A percentile compares a stretch with the other conserved stretches of the same genome.
phyloP scores from a whole-genome alignment of 257 asterid genomes.

The Nicotiana tomentosiformis region DNA sequence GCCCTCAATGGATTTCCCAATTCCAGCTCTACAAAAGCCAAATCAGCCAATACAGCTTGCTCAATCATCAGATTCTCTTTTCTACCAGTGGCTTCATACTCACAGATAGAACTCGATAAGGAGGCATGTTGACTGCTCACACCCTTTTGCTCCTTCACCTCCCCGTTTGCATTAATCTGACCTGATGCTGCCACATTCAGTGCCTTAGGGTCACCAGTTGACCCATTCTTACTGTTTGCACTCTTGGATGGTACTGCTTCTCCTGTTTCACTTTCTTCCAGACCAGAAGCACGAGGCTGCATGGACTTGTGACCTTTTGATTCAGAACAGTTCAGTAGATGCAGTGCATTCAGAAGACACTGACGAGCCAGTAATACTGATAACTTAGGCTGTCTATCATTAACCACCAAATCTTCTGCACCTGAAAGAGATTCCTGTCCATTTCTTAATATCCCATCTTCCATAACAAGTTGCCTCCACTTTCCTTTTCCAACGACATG shows the following conservation, averaged over 20 bases:
- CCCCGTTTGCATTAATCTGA: conserved; percentile 53
- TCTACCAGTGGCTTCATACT: conserved; percentile 40
- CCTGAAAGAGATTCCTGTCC: conserved; percentile 23
- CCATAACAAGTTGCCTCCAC: conserved; percentile 74
- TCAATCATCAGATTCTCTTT: conserved; percentile 59
- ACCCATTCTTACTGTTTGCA: conserved; percentile 25
- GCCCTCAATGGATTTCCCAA: conserved; percentile 67
- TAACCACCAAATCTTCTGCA: conserved; percentile 25
- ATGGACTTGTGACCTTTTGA: conserved; percentile 32
- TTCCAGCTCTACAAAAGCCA: conserved; percentile 69
- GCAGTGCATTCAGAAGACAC: conserved; percentile 68
- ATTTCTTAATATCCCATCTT: conserved; percentile 26
- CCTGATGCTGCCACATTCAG: conserved; percentile 24
- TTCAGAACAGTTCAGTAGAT: conserved; percentile 48
- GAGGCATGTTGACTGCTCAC: conserved; percentile 45
- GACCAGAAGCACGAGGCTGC: conserved; percentile 14
- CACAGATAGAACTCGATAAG: conserved; percentile 41
- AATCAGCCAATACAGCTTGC: conserved; percentile 67
- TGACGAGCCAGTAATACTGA: conserved; percentile 59
- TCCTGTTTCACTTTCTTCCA: conserved; percentile 41
- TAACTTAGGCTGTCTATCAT: conserved; percentile 39
- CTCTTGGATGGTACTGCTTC: conserved; percentile 29
- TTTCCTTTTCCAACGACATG: conserved; percentile 80
- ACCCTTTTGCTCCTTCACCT: conserved; percentile 60
- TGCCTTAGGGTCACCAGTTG: conserved; percentile 36